phyloP scores from a whole-genome alignment of 306 rosid genomes.

The Leucaena leucocephala region DNA sequence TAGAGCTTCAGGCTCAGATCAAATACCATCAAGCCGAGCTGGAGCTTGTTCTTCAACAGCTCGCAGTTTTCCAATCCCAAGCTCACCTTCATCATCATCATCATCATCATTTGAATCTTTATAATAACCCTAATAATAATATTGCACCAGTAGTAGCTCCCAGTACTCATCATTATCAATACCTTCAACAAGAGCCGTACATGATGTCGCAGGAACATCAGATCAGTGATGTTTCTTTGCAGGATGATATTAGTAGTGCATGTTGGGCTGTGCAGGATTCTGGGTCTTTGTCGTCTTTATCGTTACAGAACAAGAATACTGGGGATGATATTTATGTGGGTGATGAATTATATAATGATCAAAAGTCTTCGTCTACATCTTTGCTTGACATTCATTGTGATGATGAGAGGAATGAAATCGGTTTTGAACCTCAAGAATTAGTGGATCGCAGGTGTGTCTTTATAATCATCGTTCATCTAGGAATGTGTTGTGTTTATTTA shows the following conservation, averaged over 20 bases:
- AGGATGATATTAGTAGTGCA: constrained; percentile 51
- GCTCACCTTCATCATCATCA: constrained; percentile 27
- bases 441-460: constrained; percentile 55
- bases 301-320: constrained; percentile 48
- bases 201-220: constrained; percentile 35
- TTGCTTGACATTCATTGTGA: neutral
- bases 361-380: constrained; percentile 23
- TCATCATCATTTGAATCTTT: constrained; percentile 35
- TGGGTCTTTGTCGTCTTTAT: constrained; percentile 23
- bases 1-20: constrained; percentile 44
- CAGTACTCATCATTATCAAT: constrained; percentile 9
- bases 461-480: no score
- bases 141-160: neutral
- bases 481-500: neutral
- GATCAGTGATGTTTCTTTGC: constrained; percentile 25
- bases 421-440: constrained; percentile 45
- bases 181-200: constrained; percentile 31
- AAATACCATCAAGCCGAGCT: constrained; percentile 45
- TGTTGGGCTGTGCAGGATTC: constrained; percentile 71
- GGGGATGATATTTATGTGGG: neutral
- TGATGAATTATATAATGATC: constrained; percentile 45
- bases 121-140: neutral
- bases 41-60: constrained; percentile 56
- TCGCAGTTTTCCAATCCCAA: constrained; percentile 51
- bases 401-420: constrained; percentile 39